Conservation (phyloP, 1,284 basidiomycete genomes). For the Sutorius eximius region DNA sequence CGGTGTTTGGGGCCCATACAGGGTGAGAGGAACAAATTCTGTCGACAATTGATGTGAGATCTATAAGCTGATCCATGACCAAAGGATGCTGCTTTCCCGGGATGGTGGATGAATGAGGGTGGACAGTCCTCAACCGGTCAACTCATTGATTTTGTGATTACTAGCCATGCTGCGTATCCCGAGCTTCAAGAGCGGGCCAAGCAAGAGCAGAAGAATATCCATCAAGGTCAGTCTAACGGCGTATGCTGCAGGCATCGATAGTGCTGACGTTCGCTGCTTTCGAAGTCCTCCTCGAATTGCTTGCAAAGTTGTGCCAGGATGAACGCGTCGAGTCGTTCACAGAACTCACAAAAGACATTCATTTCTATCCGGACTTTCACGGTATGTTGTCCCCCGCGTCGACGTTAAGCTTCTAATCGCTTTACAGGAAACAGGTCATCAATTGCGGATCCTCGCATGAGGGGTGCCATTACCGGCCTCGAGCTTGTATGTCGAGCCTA, state of each 20-base stretch:
- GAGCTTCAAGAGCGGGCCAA: conserved; percentile 63
- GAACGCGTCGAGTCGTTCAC: conserved; percentile 62
- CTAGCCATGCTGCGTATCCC: conserved; percentile 84
- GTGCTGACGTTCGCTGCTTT: conserved; percentile 23
- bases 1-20: conserved; percentile 97
- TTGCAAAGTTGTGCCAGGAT: conserved; percentile 68
- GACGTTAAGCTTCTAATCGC: not conserved
- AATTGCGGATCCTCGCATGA: conserved; percentile 91
- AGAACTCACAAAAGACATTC: conserved; percentile 86
- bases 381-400: conserved; percentile 40
- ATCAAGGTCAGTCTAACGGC: conserved; percentile 44
- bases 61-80: not conserved
- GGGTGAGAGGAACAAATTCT: conserved; percentile 40
- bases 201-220: conserved; percentile 55
- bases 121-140: conserved; percentile 99
- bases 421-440: conserved; percentile 88
- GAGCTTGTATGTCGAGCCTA: conserved; percentile 55
- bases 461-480: conserved; percentile 88
- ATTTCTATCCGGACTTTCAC: conserved; percentile 94
- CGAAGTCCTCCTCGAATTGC: conserved; percentile 70
- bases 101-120: conserved; percentile 99
- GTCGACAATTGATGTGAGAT: not conserved
- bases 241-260: not conserved
- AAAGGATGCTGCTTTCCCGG: conserved; percentile 84
- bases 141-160: conserved; percentile 93